Base-by-base conservation (phyloP, 257 asterid species). In the Plectranthus barbatus region DNA sequence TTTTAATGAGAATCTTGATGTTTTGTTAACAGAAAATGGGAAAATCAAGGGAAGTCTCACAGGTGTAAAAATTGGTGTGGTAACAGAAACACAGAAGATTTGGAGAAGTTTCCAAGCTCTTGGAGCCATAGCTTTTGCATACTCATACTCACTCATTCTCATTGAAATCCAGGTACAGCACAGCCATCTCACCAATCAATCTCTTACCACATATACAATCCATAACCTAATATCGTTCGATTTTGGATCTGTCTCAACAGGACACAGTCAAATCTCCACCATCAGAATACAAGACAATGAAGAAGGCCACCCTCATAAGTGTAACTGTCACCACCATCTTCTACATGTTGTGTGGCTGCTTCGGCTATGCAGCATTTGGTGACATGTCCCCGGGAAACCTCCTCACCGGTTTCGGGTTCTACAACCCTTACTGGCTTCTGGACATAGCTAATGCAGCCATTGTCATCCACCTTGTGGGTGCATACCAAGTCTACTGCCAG, bases 51-150 rank as follows among this genome's bases (percentile, higher is more conserved):
- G 93, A 70, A 62, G 66, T 52, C 40, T 85, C 60, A 85, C 95
- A 1, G 96, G 97, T n/a, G 75, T 74, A 61, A 63, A 64, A 13
- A 75, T 87, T 11, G 97, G 94, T 57, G 77, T 73, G 42, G 86
- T 85, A 50, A 72, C 96, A n/a, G 81, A 82, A 23, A 23, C 88
- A 29, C 78, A 87, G 52, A 90, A 87, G 73, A 54, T 85, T 11
- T 87, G 97, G 97, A 80, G 53, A 76, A 74, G 79, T 45, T 89
- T 86, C 77, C 87, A 78, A 76, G 88, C 96, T 77, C 75, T 89
- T 11, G 96, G 96, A 37, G 85, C 83, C 40, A 86, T 89, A 17
- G 95, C 96, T 13, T 89, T 89, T 81, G 93, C 96, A 15, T 89
- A 89, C 74, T 84, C 91, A 12, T 89, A 79, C 68, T 84, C 95